Percentiles rank a stretch among this genome's conserved stretches.
phyloP scores from a whole-genome alignment of 2,329 filamentous ascomycete species.

The Ophiostoma angusticollis region DNA sequence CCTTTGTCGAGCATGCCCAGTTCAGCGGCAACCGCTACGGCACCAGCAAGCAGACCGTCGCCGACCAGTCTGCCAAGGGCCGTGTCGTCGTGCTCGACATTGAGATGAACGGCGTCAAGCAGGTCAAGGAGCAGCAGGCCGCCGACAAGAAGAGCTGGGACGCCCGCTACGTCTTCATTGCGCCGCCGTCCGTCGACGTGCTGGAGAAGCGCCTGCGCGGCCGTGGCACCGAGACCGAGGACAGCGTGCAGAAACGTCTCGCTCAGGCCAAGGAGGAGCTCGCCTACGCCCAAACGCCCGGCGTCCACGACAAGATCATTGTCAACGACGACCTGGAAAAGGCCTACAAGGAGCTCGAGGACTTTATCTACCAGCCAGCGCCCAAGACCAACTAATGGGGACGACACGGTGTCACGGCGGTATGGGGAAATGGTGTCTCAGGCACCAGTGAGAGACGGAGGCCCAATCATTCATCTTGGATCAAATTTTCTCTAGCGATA shows the following conservation, averaged over 20 bases:
- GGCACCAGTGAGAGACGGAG: not conserved
- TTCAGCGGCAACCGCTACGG: constrained; percentile 84
- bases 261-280: constrained; percentile 62
- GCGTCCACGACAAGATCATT: constrained; percentile 34
- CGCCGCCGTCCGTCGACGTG: constrained; percentile 61
- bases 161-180: constrained; percentile 74
- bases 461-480: too few species aligned
- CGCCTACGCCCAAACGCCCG: constrained; percentile 54
- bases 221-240: constrained; percentile 67
- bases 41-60: constrained; percentile 56
- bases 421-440: too few species aligned
- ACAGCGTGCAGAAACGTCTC: constrained; percentile 55
- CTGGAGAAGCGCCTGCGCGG: constrained; percentile 64
- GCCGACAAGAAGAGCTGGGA: constrained; percentile 49
- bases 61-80: constrained; percentile 54
- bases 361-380: constrained; percentile 29
- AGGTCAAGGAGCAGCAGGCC: constrained; percentile 39
- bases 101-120: constrained; percentile 97
- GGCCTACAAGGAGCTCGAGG: constrained; percentile 40
- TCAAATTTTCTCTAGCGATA: too few species aligned
- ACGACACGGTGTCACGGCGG: not conserved
- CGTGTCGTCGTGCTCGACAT: constrained; percentile 80
- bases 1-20: constrained; percentile 74
- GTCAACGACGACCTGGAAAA: constrained; percentile 30
- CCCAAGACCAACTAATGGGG: not conserved